A percentile compares a stretch with the other conserved stretches of the same genome.
Evolutionary conservation across 441 rosid species (phyloP).

Genomic region (Cnidoscolus chayamansa): DNA sequence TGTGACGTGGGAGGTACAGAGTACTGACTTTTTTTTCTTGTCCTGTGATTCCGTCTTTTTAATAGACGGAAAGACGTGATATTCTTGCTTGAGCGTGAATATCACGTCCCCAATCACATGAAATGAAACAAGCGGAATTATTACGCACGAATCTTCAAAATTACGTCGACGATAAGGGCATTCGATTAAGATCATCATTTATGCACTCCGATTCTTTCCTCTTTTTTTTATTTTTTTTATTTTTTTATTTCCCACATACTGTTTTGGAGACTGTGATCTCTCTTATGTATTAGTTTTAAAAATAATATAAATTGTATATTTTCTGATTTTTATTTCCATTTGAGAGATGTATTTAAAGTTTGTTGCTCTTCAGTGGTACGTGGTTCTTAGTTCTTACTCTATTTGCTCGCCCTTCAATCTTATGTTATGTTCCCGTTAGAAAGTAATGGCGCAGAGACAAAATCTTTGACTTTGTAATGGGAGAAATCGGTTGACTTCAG

Average conservation of each 20-base stretch:
- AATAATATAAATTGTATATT: no score
- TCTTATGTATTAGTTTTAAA: no score
- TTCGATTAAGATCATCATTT: background rate
- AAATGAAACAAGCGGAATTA: slow-evolving; percentile 21
- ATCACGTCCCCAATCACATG: slow-evolving; percentile 11
- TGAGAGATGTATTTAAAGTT: background rate
- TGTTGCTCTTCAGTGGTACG: background rate
- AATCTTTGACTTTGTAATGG: no score
- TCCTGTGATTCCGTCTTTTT: background rate
- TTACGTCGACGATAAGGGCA: background rate
- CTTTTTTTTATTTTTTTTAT: no score
- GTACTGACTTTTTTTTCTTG: no score
- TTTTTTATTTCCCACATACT: background rate
- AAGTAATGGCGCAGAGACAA: no score
- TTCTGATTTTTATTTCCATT: no score
- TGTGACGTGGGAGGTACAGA: background rate
- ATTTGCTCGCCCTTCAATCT: no score
- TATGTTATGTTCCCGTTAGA: no score
- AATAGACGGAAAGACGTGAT: slow-evolving; percentile 6
- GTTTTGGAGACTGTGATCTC: background rate
- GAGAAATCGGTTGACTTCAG: background rate
- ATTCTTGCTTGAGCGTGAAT: background rate
- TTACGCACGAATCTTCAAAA: slow-evolving; percentile 5
- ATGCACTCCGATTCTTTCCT: background rate
- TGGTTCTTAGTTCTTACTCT: no score